Evolutionary conservation across 768 basidiomycete genomes (phyloP), one percentile per base, ranked within the genome.

Genomic region (Termitomyces sp.): DNA sequence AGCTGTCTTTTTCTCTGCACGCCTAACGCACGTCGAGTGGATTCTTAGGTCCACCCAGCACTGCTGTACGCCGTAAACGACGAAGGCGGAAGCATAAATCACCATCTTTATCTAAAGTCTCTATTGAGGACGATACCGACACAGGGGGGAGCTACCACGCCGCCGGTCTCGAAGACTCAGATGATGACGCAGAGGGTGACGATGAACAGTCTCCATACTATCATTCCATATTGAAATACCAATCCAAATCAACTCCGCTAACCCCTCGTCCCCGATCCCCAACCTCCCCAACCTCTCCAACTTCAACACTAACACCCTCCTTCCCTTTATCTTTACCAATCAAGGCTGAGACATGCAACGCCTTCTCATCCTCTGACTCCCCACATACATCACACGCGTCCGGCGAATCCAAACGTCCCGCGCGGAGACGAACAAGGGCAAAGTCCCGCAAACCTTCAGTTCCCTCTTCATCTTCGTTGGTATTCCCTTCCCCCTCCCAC

Each of bases 321-420:
- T 28, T 55, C 20, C 36, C 33, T 22, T 10, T 36, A 8, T 67
- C 65, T 46, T 72, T 81, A 35, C 75, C 73, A 50, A 66, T 75
- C 43, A 33, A 28, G 11, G 13, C 18, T 28, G 24, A 40, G 3
- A 22, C 33, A 32, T 26, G 13, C 38, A 46, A 52, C 10, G 16
- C 38, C 11, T 33, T 57, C 32, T 57, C 56, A n/a, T 57, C 56
- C 26, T 57, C 56, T 14, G 56, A 57, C 20, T 57, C 56, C 1
- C 56, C 56, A 14, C 0, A 52, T 2, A 45, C 56, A 14, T 51
- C 50, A 18, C 44, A 20, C 22, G 16, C 16, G 13, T 13, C 53
- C 16, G 28, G 38, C 30, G 52, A 36, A n/a, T 3, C 43, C 2
- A 54, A 54, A 35, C 41, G 53, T 33, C 20, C 52, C 18, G 18